phyloP scores from a whole-genome alignment of 192 early-diverging fungal genomes.

The Rhizophagus prolifer region DNA sequence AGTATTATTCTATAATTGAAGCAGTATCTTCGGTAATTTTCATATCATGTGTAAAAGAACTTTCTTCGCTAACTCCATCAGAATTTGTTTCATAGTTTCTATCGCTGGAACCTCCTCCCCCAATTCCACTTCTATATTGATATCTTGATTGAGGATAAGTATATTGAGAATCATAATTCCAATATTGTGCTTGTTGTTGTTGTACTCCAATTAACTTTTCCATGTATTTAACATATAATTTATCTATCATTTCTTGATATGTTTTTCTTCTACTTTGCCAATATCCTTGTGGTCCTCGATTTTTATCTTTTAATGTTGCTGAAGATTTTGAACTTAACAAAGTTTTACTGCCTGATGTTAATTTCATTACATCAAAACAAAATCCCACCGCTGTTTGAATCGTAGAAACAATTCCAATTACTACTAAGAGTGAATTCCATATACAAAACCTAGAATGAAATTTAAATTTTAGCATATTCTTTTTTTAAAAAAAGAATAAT shows the following conservation, averaged over 20 bases:
- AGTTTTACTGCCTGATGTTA: not conserved
- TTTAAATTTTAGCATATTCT: not conserved
- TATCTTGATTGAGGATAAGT: conserved; percentile 9
- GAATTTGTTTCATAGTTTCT: not conserved
- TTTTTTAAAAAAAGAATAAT: not conserved
- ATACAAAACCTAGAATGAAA: conserved; percentile 21
- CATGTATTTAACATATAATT: conserved; percentile 27
- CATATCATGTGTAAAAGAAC: not conserved
- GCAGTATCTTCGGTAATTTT: not conserved
- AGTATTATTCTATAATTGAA: not conserved
- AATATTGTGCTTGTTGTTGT: conserved; percentile 20
- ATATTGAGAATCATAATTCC: not conserved
- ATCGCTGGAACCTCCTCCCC: not conserved
- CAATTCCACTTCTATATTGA: not conserved
- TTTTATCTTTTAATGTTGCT: not conserved
- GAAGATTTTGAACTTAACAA: not conserved
- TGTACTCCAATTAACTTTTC: conserved; percentile 19
- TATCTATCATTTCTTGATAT: conserved; percentile 27
- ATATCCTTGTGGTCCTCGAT: conserved; percentile 2
- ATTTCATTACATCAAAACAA: conserved; percentile 19
- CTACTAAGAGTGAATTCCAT: conserved; percentile 26
- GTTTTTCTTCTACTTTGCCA: conserved; percentile 12
- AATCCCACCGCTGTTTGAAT: conserved; percentile 25
- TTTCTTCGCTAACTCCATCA: not conserved
- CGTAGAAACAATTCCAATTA: conserved; percentile 27